phyloP scores from a whole-genome alignment of 2,329 filamentous ascomycete species.

The Nannizziopsis barbatae region DNA sequence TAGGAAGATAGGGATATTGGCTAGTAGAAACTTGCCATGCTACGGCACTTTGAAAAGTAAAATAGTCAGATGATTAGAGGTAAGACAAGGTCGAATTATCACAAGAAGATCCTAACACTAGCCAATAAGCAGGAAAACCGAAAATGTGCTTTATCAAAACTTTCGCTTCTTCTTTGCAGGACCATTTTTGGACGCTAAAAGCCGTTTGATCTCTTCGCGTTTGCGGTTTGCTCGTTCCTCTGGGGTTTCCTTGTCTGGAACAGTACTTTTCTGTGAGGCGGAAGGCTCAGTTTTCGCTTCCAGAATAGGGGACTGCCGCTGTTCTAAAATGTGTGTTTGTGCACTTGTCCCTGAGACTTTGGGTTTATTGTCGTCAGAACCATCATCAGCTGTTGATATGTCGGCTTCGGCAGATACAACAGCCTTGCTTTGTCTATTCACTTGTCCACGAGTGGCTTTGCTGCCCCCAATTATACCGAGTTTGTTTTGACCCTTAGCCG shows the following conservation, averaged over 20 bases:
- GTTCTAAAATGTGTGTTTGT: conserved; percentile 8
- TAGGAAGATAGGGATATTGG: too few relatives aligned
- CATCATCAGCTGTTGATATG: background rate
- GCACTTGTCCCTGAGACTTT: background rate
- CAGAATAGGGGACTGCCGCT: conserved; percentile 13
- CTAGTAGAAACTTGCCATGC: too few relatives aligned
- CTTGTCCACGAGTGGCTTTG: conserved; percentile 3
- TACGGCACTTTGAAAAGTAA: too few relatives aligned
- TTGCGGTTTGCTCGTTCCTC: conserved; percentile 46
- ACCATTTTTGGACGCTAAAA: conserved; percentile 36
- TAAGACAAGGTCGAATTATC: too few relatives aligned
- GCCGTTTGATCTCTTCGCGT: conserved; percentile 46
- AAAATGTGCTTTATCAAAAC: conserved; percentile 31
- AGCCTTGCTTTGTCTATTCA: conserved; percentile 7
- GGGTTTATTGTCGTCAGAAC: background rate
- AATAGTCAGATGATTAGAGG: too few relatives aligned
- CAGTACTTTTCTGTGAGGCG: conserved; percentile 10
- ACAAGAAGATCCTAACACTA: background rate
- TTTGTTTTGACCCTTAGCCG: conserved; percentile 19
- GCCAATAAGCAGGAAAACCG: background rate
- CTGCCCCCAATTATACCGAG: conserved; percentile 28
- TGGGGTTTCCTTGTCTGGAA: conserved; percentile 30
- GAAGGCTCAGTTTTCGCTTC: conserved; percentile 11
- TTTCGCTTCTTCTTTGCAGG: conserved; percentile 47
- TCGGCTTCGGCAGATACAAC: background rate